A percentile compares a stretch with the other conserved stretches of the same genome.
Evolutionary conservation across 2,329 filamentous ascomycete species (phyloP).

Genomic region (Parafenestella ontariensis): DNA sequence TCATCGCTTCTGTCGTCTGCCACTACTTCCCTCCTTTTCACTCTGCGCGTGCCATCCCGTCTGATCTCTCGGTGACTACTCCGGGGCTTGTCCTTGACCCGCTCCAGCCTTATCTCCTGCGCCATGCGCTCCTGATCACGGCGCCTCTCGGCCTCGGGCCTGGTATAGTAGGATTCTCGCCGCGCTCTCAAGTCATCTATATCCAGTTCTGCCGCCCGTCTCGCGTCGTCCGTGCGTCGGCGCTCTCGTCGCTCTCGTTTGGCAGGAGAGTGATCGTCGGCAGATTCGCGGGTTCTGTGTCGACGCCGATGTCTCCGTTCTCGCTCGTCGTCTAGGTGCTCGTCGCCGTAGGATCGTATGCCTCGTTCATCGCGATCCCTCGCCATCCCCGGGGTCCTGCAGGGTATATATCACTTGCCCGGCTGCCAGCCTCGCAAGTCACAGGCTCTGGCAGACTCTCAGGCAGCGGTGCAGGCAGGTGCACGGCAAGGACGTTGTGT

Average conservation of each 20-base stretch:
- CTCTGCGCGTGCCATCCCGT: slow-evolving; percentile 36
- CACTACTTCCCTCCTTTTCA: slow-evolving; percentile 32
- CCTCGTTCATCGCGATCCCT: slow-evolving; percentile 40
- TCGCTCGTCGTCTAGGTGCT: slow-evolving; percentile 34
- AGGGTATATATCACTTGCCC: slow-evolving; percentile 36
- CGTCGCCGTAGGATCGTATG: slow-evolving; percentile 41
- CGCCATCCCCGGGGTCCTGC: slow-evolving; percentile 42
- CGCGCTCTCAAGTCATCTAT: slow-evolving; percentile 50
- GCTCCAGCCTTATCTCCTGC: slow-evolving; percentile 33
- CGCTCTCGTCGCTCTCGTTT: slow-evolving; percentile 42
- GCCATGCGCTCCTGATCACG: slow-evolving; percentile 43
- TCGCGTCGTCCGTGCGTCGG: slow-evolving; percentile 39
- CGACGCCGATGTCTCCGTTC: slow-evolving; percentile 40
- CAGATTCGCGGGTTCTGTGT: slow-evolving; percentile 32
- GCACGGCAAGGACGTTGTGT: slow-evolving; percentile 30
- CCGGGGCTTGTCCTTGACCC: slow-evolving; percentile 37
- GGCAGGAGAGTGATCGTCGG: slow-evolving; percentile 34
- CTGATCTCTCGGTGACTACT: slow-evolving; percentile 38
- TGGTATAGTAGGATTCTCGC: slow-evolving; percentile 48
- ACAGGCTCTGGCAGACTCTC: slow-evolving; percentile 40
- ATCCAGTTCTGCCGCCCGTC: slow-evolving; percentile 45
- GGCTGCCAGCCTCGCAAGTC: slow-evolving; percentile 39
- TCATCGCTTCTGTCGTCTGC: slow-evolving; percentile 38
- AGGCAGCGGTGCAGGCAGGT: slow-evolving; percentile 43
- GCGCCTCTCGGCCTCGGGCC: slow-evolving; percentile 39